Percentiles rank a stretch among this genome's conserved stretches.
Conservation (phyloP, 2,329 filamentous ascomycete species). For the Fusarium kyushuense region DNA sequence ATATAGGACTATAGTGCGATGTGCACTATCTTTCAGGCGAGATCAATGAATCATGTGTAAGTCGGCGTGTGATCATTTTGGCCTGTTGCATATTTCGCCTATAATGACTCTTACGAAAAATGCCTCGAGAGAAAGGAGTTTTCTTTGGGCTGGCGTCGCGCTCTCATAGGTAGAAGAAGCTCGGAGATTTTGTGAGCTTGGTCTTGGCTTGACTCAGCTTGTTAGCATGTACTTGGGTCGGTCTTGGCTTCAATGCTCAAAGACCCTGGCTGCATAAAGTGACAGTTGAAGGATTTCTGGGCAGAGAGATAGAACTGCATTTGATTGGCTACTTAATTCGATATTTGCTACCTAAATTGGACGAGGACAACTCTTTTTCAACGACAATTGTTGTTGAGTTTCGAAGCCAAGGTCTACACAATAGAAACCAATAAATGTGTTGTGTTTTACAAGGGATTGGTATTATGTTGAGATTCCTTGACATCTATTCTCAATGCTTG, state of each 20-base stretch:
- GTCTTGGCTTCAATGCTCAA: conserved; percentile 20
- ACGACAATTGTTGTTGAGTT: conserved; percentile 13
- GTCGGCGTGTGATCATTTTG: not conserved
- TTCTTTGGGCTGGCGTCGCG: not conserved
- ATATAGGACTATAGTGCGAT: not conserved
- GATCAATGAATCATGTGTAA: conserved; percentile 9
- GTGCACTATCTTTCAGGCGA: not conserved
- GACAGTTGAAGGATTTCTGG: conserved; percentile 21
- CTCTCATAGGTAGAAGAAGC: not conserved
- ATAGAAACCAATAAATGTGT: not conserved
- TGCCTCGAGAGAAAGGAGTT: not conserved
- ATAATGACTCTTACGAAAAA: not conserved
- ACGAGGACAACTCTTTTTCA: conserved; percentile 33
- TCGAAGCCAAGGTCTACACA: not conserved
- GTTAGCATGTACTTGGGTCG: not conserved
- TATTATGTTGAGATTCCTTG: not conserved
- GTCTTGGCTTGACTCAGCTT: conserved; percentile 9
- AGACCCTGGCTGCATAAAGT: conserved; percentile 35
- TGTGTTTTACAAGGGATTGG: not conserved
- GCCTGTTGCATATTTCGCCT: not conserved
- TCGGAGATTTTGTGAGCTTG: conserved; percentile 9
- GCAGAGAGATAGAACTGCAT: not conserved
- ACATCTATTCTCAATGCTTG: not conserved
- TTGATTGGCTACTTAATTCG: conserved; percentile 31
- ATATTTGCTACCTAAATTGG: conserved; percentile 25